Conservation (phyloP, 2,329 filamentous ascomycete species). For the Fusarium xylarioides region DNA sequence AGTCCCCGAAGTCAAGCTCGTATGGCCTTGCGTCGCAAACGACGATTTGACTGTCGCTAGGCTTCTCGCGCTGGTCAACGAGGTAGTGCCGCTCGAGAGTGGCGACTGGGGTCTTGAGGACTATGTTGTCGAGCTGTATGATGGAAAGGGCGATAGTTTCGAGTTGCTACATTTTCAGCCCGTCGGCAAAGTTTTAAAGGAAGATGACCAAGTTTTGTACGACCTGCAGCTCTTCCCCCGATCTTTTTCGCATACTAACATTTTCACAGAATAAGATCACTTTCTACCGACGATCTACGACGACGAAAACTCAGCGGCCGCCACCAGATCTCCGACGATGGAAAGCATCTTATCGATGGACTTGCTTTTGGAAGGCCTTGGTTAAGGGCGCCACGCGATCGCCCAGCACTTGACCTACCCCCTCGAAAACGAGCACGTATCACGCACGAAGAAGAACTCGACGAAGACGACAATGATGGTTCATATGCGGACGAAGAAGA, state of each 20-base stretch:
- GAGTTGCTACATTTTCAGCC: constrained; percentile 89
- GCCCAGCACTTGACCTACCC: constrained; percentile 76
- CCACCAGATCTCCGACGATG: constrained; percentile 80
- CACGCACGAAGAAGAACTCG: constrained; percentile 52
- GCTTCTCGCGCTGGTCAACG: constrained; percentile 81
- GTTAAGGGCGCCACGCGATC: constrained; percentile 64
- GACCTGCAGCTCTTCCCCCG: constrained; percentile 44
- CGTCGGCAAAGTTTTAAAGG: constrained; percentile 74
- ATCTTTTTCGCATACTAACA: constrained; percentile 9
- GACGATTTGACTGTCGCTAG: constrained; percentile 76
- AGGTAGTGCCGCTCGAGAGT: constrained; percentile 82
- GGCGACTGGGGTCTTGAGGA: constrained; percentile 88
- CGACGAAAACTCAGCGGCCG: constrained; percentile 78
- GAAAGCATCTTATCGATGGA: constrained; percentile 85
- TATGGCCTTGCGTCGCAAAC: constrained; percentile 71
- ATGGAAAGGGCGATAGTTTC: constrained; percentile 67
- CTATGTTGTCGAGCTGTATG: constrained; percentile 80
- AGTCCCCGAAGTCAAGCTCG: constrained; percentile 75
- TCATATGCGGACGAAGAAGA: constrained; percentile 47
- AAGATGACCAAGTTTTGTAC: constrained; percentile 85
- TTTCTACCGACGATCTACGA: constrained; percentile 78
- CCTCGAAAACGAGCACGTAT: constrained; percentile 75
- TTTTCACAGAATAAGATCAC: constrained; percentile 73
- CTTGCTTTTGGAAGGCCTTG: constrained; percentile 82
- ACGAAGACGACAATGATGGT: constrained; percentile 48